Base-by-base conservation (phyloP, 306 rosid species). In the Canavalia ensiformis region DNA sequence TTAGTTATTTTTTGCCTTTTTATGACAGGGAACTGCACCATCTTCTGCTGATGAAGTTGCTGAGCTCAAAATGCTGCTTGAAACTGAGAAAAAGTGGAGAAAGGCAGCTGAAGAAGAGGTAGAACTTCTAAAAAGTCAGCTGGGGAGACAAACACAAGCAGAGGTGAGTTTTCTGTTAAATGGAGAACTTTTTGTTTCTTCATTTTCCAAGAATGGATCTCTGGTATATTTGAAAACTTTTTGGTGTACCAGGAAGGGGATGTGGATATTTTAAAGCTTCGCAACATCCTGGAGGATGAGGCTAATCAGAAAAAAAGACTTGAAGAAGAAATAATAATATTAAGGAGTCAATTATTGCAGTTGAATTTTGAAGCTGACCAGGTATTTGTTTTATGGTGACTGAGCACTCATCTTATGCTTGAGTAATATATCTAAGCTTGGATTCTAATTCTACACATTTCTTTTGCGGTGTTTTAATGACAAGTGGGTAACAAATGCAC, bases 281-380 rank as follows among this genome's bases (percentile, higher is more conserved):
- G 63, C 69, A 90, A 85, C 76, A 81, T 85, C 63, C 68, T 88
- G 59, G 97, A 92, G 83, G 99, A 93, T 47, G 98, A 93, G 87
- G 84, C 90, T 81, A 86, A 57, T 78, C 90, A 90, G 83, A 93
- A 90, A 81, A 92, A 74, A 85, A 92, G 90, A 80, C 94, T 89
- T 76, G 99, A 91, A 88, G 98, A 96, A 86, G 99, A 96, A 84
- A 80, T 92, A 69, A 84, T 96, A 82, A 84, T 93, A 69, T 79
- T 96, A 76, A 88, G 89, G 77, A 96, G 97, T 82, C 97, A 93
- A 84, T 76, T 96, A 85, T 78, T 89, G 88, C 98, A 96, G 86
- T 73, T 87, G 76, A 92, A 88, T 75, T 86, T 87, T 85, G 99
- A 93, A 90, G 92, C 94, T 86, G 97, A 92, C 54, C 97, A 93